Evolutionary conservation across 192 early-diverging fungal genomes (phyloP).

Genomic region (Gorgonomyces haynaldii): DNA sequence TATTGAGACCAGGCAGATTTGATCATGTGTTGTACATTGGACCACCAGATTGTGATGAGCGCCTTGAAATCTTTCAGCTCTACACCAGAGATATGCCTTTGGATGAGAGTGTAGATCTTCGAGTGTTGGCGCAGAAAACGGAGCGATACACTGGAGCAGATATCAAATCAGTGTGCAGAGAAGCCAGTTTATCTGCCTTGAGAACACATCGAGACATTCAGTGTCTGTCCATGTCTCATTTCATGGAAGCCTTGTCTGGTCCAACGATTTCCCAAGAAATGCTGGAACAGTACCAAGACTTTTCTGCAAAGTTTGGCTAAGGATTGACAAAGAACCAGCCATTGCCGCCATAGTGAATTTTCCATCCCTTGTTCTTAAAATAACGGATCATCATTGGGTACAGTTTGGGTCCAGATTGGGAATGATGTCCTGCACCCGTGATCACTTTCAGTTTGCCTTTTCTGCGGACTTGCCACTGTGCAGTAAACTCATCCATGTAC

Average conservation of each 20-base stretch:
- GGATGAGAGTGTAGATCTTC: slow-evolving; percentile 33
- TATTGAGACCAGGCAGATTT: slow-evolving; percentile 75
- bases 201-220: slow-evolving; percentile 14
- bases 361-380: neutral
- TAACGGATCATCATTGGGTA: neutral
- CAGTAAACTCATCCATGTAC: too few species aligned
- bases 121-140: slow-evolving; percentile 38
- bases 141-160: slow-evolving; percentile 72
- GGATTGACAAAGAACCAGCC: slow-evolving; percentile 8
- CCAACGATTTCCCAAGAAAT: slow-evolving; percentile 53
- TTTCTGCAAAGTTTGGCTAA: slow-evolving; percentile 27
- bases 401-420: neutral
- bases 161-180: slow-evolving; percentile 50
- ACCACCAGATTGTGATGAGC: slow-evolving; percentile 33
- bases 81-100: slow-evolving; percentile 52
- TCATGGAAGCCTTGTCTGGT: slow-evolving; percentile 46
- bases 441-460: slow-evolving; percentile 2
- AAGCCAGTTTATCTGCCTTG: slow-evolving; percentile 44
- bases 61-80: slow-evolving; percentile 56
- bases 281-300: slow-evolving; percentile 46
- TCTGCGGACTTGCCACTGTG: too few species aligned
- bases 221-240: slow-evolving; percentile 20
- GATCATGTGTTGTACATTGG: slow-evolving; percentile 77
- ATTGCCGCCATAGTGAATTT: neutral
- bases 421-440: slow-evolving; percentile 6